These are phyloP conservation scores for Aspergillus haitiensis DNA, from an alignment of 495 filamentous ascomycete genomes.

Conservation along the genomic window DNA sequence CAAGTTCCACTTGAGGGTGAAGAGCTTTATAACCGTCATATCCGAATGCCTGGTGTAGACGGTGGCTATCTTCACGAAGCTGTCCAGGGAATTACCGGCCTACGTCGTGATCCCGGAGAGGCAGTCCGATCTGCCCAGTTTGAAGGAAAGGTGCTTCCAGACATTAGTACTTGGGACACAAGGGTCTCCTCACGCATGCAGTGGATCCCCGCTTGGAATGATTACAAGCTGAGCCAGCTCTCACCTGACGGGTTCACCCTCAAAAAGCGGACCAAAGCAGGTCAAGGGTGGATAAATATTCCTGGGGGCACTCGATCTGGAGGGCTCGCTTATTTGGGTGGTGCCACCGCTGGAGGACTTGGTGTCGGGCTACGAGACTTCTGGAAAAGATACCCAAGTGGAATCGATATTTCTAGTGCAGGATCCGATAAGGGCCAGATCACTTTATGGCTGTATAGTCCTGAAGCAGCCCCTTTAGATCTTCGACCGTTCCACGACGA, in stretches of 20 bases:
- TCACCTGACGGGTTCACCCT: constrained; percentile 52
- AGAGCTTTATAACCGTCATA: constrained; percentile 42
- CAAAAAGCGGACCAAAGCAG: constrained; percentile 50
- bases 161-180: constrained; percentile 36
- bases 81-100: constrained; percentile 43
- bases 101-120: constrained; percentile 40
- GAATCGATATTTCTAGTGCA: constrained; percentile 44
- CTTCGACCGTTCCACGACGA: constrained; percentile 51
- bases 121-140: constrained; percentile 37
- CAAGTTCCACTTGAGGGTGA: constrained; percentile 39
- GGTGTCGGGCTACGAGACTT: constrained; percentile 50
- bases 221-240: constrained; percentile 47
- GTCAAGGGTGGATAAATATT: constrained; percentile 51
- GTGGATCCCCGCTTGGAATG: constrained; percentile 50
- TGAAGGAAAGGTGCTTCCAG: constrained; percentile 32
- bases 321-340: constrained; percentile 50
- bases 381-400: constrained; percentile 52
- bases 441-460: constrained; percentile 53
- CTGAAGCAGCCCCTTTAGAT: constrained; percentile 48
- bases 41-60: constrained; percentile 38
- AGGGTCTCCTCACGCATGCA: constrained; percentile 37
- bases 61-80: constrained; percentile 43
- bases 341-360: constrained; percentile 45
- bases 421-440: constrained; percentile 38
- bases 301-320: constrained; percentile 44